Evolutionary conservation across 495 filamentous ascomycete species (phyloP).

Genomic region (Penicillium atrosanguineum): DNA sequence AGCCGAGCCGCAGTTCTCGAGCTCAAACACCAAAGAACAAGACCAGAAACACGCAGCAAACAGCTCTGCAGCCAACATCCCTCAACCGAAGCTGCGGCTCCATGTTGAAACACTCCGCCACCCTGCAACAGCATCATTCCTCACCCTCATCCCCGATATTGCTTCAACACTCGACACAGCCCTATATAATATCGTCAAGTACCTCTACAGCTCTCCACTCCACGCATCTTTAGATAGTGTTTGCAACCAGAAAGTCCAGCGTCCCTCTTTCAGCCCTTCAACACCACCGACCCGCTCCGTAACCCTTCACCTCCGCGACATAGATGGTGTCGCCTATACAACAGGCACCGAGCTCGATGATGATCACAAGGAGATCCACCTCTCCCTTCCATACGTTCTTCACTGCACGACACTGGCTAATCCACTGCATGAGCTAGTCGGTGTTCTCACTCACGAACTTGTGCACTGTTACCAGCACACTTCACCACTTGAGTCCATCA

Average conservation of each 20-base stretch:
- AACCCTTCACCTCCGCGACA: conserved; percentile 78
- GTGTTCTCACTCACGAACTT: conserved; percentile 87
- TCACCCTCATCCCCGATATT: conserved; percentile 54
- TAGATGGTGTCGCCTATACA: conserved; percentile 86
- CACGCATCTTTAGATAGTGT: not conserved
- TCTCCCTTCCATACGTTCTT: conserved; percentile 74
- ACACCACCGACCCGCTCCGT: conserved; percentile 68
- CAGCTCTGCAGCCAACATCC: conserved; percentile 5
- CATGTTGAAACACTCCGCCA: conserved; percentile 68
- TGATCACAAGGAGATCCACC: conserved; percentile 94
- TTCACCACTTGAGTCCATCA: conserved; percentile 47
- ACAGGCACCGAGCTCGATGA: conserved; percentile 75
- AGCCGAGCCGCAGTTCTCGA: not conserved
- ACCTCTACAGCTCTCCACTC: conserved; percentile 54
- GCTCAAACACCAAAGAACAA: not conserved
- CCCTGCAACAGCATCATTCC: conserved; percentile 59
- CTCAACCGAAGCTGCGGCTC: conserved; percentile 65
- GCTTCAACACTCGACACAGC: conserved; percentile 55
- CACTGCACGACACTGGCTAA: conserved; percentile 37
- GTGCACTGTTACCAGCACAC: conserved; percentile 95
- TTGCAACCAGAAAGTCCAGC: conserved; percentile 4
- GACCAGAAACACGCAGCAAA: conserved; percentile 1
- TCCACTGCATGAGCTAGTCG: conserved; percentile 64
- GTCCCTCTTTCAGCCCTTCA: conserved; percentile 26
- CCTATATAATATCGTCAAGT: conserved; percentile 62